Base-by-base conservation (phyloP, 2,329 filamentous ascomycete genomes). In the Paecilomyces niveus region DNA sequence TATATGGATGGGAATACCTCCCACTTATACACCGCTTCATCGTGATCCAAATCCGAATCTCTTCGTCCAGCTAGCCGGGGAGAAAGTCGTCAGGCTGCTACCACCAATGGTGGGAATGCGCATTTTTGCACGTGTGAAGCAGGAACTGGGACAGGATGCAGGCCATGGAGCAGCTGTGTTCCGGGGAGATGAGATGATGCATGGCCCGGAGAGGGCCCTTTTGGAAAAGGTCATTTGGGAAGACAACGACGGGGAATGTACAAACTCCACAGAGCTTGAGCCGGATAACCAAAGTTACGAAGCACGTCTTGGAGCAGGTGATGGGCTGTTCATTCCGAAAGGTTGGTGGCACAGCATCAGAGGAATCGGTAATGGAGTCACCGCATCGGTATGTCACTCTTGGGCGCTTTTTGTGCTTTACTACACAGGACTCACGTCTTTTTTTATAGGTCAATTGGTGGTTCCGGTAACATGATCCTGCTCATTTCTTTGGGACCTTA, bases 11-110 rank as follows among this genome's bases (percentile, higher is more conserved):
- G 94, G 94, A 0, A 79, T 88, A 13, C 85, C 91, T 45, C 91
- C 91, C 0, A 97, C 92, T 0, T 92, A 91, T 65, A 97, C 94
- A 0, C 92, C 94, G 3, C 78, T 96, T 2, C 94, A 99, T 73
- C 85, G 89, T 57, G 94, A 99, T 68, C 94, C 94, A 0, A 97
- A 97, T 67, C 91, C 91, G 0, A 99, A 99, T 69, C 67, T 97
- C 0, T 96, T 97, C 70, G 85, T 90, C 53, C 94, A 99, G 73
- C 73, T 97, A 11, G 85, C 84, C 15, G 85, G 90, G 3, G 74
- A 70, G 55, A 99, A 99, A 73, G 71, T 77, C 0, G 78, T 97
- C 15, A 81, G 92, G n/a, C 70, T 97, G 11, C 80, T 93, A 59
- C 76, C 80, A 3, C 91, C 92, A 0, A 68, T 74, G 0, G 68